Percentiles rank a stretch among this genome's conserved stretches.
Conservation (phyloP, 139 green algal genomes). For the Closterium sp. region DNA sequence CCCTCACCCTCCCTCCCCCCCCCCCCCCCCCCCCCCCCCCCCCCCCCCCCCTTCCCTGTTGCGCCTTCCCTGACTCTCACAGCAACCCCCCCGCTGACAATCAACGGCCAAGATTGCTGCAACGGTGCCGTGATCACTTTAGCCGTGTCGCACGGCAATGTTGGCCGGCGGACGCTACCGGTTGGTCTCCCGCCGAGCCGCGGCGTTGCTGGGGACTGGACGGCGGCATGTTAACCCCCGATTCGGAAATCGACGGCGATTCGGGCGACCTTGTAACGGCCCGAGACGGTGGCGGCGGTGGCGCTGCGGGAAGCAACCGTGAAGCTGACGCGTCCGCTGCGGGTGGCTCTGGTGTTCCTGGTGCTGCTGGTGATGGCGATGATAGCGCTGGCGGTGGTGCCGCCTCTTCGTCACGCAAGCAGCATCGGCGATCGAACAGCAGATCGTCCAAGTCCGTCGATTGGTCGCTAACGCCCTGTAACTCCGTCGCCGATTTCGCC, state of each 20-base stretch:
- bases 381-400: neutral
- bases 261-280: neutral
- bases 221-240: neutral
- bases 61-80: neutral
- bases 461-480: neutral
- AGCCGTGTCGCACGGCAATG: neutral
- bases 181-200: neutral
- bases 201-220: neutral
- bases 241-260: neutral
- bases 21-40: too few species aligned
- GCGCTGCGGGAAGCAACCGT: neutral
- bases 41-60: neutral
- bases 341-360: neutral
- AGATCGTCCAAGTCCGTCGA: neutral
- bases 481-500: neutral
- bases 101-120: neutral
- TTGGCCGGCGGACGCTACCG: neutral
- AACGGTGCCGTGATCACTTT: neutral
- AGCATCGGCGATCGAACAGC: neutral
- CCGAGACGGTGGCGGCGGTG: neutral
- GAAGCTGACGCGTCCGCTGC: neutral
- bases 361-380: neutral
- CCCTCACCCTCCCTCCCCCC: too few species aligned
- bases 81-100: neutral
- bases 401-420: neutral